Conservation (phyloP, 257 asterid genomes). For the Nicotiana benthamiana region DNA sequence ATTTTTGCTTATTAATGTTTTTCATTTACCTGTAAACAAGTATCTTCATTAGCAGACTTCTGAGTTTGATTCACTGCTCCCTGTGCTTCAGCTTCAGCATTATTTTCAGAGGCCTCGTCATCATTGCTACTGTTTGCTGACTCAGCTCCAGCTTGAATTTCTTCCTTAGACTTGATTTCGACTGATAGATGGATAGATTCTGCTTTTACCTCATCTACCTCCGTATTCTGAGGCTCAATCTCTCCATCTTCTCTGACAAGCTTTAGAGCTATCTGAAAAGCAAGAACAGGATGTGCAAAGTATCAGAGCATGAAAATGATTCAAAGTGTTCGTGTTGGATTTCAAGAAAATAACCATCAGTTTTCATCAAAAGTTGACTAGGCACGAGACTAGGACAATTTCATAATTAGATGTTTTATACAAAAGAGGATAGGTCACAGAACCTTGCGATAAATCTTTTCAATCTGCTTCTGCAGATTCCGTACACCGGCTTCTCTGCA, state of each 20-base stretch:
- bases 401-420: background rate
- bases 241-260: slow-evolving; percentile 62
- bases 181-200: slow-evolving; percentile 22
- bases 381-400: background rate
- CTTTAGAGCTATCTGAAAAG: slow-evolving; percentile 71
- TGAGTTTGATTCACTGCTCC: slow-evolving; percentile 26
- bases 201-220: slow-evolving; percentile 21
- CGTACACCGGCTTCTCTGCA: slow-evolving; percentile 99
- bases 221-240: slow-evolving; percentile 22
- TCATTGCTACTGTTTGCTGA: slow-evolving; percentile 9
- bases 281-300: background rate
- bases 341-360: background rate
- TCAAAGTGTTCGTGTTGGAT: background rate
- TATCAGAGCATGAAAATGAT: background rate
- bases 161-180: slow-evolving; percentile 24
- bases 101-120: slow-evolving; percentile 22
- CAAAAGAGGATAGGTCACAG: background rate
- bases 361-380: background rate
- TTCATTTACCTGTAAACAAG: slow-evolving; percentile 1
- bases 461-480: slow-evolving; percentile 98
- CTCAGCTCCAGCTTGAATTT: slow-evolving; percentile 23
- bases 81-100: slow-evolving; percentile 47
- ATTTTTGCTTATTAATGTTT: background rate
- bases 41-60: slow-evolving; percentile 12
- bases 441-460: slow-evolving; percentile 97